phyloP scores from a whole-genome alignment of 108 stramenopile species.

The Tribonema minus region DNA sequence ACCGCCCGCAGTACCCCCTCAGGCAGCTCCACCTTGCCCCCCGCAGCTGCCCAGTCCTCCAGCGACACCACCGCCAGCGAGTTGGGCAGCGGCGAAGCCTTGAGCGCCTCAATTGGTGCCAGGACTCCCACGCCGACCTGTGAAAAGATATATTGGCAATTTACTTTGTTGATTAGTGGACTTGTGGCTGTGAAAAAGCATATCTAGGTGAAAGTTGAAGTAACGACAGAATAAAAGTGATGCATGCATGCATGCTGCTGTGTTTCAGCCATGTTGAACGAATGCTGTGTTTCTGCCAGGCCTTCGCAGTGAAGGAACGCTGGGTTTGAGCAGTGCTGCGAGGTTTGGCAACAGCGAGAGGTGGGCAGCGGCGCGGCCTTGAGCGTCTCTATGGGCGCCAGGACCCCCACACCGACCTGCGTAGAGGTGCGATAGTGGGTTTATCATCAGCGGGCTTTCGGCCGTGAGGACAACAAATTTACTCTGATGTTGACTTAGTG shows the following conservation, averaged over 20 bases:
- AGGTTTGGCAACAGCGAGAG: too few relatives aligned
- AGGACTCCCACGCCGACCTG: constrained; percentile 75
- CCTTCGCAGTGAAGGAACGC: not conserved
- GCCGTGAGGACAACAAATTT: too few relatives aligned
- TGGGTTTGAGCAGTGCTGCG: not conserved
- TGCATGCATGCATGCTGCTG: too few relatives aligned
- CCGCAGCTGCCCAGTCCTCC: constrained; percentile 57
- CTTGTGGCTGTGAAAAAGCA: not conserved
- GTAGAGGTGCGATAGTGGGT: too few relatives aligned
- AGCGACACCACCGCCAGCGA: constrained; percentile 79
- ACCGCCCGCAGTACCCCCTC: constrained; percentile 78
- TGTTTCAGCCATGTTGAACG: not conserved
- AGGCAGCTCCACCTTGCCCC: constrained; percentile 60
- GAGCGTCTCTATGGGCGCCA: constrained; percentile 78
- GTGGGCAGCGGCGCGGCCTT: constrained; percentile 70
- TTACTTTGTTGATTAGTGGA: not conserved
- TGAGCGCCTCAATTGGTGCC: constrained; percentile 74
- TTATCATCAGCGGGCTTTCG: too few relatives aligned
- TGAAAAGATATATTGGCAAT: not conserved
- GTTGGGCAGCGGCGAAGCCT: constrained; percentile 72
- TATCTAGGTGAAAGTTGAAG: too few relatives aligned
- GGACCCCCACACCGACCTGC: constrained; percentile 71
- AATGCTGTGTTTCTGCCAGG: not conserved
- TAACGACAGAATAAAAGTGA: too few relatives aligned
- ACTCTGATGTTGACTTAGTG: too few relatives aligned